A percentile compares a stretch with the other conserved stretches of the same genome.
These are phyloP conservation scores for Marsdenia floribunda DNA, from an alignment of 257 asterid species.

Conservation along the genomic window DNA sequence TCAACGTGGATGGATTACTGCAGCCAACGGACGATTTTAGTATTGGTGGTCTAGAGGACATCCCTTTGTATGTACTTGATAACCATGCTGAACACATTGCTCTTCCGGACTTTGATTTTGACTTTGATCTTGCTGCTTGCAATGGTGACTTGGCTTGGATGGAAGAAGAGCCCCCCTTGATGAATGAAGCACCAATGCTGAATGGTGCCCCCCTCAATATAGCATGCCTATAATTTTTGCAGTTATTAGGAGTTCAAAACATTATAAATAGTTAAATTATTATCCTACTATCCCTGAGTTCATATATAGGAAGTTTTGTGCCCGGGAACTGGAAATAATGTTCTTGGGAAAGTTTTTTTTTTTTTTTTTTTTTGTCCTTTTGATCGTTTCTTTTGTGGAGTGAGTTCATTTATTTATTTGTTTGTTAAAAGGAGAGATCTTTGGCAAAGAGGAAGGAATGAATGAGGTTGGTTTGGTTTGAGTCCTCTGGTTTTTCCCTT, in stretches of 20 bases:
- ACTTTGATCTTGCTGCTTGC: constrained; percentile 53
- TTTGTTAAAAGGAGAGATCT: constrained; percentile 18
- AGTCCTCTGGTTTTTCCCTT: constrained; percentile 57
- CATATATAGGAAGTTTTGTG: constrained; percentile 20
- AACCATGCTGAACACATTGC: constrained; percentile 31
- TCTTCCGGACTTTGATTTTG: constrained; percentile 45
- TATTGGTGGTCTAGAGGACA: constrained; percentile 36
- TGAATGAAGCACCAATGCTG: constrained; percentile 48
- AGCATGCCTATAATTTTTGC: constrained; percentile 93
- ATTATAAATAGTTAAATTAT: constrained; percentile 7
- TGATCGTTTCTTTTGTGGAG: constrained; percentile 1
- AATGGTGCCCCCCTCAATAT: constrained; percentile 56
- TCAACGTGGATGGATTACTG: constrained; percentile 28
- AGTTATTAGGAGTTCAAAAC: constrained; percentile 22
- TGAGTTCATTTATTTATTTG: constrained; percentile 21
- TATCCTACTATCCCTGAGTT: constrained; percentile 10
- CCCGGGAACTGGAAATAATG: constrained; percentile 15
- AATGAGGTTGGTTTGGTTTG: neutral
- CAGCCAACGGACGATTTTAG: constrained; percentile 41
- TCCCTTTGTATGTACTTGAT: constrained; percentile 38
- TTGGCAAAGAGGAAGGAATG: neutral
- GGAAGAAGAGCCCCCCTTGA: constrained; percentile 38
- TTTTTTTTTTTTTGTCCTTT: no score
- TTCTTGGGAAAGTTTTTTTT: constrained; percentile 21
- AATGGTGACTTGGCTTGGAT: constrained; percentile 52